Conservation (phyloP, 768 basidiomycete genomes). For the Suillus brevipes region DNA sequence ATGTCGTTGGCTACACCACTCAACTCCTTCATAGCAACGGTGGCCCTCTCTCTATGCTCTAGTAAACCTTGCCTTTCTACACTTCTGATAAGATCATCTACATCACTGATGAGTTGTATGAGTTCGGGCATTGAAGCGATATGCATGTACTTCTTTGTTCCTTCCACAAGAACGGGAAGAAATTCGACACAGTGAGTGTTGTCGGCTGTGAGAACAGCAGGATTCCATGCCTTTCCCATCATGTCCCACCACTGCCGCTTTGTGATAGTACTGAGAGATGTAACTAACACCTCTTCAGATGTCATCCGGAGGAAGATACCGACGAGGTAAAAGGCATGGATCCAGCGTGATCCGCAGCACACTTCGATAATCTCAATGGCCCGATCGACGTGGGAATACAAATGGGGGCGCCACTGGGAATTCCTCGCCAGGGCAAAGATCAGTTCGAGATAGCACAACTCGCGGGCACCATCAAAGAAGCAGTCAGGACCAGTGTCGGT, state of each 20-base stretch:
- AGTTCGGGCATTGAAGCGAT: neutral
- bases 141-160: too few species aligned
- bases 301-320: too few species aligned
- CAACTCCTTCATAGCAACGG: neutral
- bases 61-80: neutral
- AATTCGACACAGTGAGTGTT: neutral
- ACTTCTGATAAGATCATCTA: neutral
- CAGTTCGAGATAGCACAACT: too few species aligned
- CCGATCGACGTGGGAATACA: neutral
- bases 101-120: neutral
- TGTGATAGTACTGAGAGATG: neutral
- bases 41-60: neutral
- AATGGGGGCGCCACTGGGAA: neutral
- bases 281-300: neutral
- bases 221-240: neutral
- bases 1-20: neutral
- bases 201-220: fast-evolving
- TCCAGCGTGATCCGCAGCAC: too few species aligned
- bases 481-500: too few species aligned
- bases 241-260: neutral
- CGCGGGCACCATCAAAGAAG: too few species aligned
- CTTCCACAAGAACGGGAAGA: too few species aligned
- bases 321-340: neutral
- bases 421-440: too few species aligned
- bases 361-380: neutral